Evolutionary conservation across 306 rosid species (phyloP).

Genomic region (Prinsepia uniflora): DNA sequence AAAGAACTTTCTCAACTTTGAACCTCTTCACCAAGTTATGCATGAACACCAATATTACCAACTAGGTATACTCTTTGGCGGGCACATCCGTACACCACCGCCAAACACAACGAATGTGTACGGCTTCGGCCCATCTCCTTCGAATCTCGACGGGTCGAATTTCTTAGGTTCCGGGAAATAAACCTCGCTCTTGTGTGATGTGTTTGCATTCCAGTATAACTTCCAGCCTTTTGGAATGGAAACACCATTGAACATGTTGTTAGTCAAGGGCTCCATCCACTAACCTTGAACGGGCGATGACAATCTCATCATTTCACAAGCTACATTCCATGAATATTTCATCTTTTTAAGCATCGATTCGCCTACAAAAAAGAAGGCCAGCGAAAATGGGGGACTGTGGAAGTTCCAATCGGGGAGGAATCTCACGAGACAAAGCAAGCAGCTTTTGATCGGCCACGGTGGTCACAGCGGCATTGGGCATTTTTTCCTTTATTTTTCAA

Average conservation of each 20-base stretch:
- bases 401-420: too few species aligned
- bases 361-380: too few species aligned
- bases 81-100: conserved; percentile 78
- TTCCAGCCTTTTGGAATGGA: conserved; percentile 79
- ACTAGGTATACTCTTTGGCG: conserved; percentile 61
- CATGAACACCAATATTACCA: conserved; percentile 65
- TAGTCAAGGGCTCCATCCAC: conserved; percentile 52
- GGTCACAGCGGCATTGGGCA: too few species aligned
- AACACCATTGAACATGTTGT: conserved; percentile 56
- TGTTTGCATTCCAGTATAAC: conserved; percentile 63
- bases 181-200: conserved; percentile 43
- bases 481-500: too few species aligned
- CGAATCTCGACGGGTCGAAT: conserved; percentile 65
- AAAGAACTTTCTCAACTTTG: conserved; percentile 46
- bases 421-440: too few species aligned
- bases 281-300: conserved; percentile 73
- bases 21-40: conserved; percentile 57
- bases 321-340: conserved; percentile 73
- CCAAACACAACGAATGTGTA: conserved; percentile 66
- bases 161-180: conserved; percentile 51
- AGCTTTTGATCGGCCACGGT: too few species aligned
- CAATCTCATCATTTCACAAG: conserved; percentile 65
- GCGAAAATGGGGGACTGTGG: too few species aligned
- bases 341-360: conserved; percentile 49
- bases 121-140: conserved; percentile 59